Evolutionary conservation across 371 early-diverging fungal species (phyloP).

Genomic region (Parasitella parasitica): DNA sequence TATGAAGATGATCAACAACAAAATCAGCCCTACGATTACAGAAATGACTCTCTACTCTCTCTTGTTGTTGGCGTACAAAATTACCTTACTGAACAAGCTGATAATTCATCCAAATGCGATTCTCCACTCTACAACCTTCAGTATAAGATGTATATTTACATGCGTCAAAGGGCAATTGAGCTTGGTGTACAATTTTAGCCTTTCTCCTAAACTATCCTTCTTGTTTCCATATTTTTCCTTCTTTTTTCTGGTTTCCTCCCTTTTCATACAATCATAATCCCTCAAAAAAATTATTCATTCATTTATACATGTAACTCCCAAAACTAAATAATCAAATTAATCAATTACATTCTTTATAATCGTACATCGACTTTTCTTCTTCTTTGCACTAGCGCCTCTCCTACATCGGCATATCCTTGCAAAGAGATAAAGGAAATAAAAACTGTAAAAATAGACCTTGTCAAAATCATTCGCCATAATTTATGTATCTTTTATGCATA

Average conservation of each 20-base stretch:
- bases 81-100: slow-evolving; percentile 25
- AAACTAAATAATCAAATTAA: background rate
- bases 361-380: no score
- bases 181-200: slow-evolving; percentile 25
- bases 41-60: slow-evolving; percentile 22
- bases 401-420: background rate
- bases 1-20: slow-evolving; percentile 12
- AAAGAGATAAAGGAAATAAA: background rate
- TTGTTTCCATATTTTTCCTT: background rate
- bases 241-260: background rate
- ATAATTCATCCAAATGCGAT: background rate
- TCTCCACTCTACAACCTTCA: slow-evolving; percentile 44
- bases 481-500: background rate
- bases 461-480: background rate
- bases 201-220: background rate
- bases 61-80: slow-evolving; percentile 30
- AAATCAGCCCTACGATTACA: background rate
- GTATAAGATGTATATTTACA: slow-evolving; percentile 45
- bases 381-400: background rate
- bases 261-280: background rate
- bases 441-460: background rate
- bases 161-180: slow-evolving; percentile 41
- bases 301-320: background rate
- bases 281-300: background rate
- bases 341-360: background rate